Evolutionary conservation across 2,329 filamentous ascomycete genomes (phyloP).

Genomic region (Berkeleyomyces rouxiae): DNA sequence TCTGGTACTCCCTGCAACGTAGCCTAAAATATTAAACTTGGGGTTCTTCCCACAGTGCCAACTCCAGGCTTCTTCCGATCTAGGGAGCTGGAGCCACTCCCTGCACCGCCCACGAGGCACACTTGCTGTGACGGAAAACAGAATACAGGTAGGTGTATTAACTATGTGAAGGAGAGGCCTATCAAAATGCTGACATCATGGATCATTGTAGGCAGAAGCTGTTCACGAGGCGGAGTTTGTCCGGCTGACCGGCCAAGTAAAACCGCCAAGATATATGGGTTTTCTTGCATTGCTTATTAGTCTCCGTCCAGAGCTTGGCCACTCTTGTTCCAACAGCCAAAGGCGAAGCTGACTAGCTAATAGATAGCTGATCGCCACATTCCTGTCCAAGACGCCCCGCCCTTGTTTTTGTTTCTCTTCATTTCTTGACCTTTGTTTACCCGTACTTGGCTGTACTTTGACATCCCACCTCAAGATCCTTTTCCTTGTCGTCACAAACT

Average conservation of each 20-base stretch:
- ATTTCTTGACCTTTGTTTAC: neutral
- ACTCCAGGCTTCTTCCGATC: neutral
- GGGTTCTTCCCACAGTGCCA: neutral
- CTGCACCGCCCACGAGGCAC: conserved; percentile 6
- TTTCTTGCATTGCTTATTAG: neutral
- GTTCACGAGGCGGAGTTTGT: neutral
- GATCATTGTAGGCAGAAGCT: conserved; percentile 1
- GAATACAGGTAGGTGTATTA: neutral
- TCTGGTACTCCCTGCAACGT: neutral
- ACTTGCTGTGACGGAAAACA: neutral
- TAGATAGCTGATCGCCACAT: neutral
- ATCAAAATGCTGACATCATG: neutral
- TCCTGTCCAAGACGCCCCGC: neutral
- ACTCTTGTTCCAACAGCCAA: neutral
- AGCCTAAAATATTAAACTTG: neutral
- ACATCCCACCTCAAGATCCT: neutral
- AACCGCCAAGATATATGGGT: neutral
- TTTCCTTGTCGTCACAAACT: neutral
- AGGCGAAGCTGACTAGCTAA: neutral
- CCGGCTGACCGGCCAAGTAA: neutral
- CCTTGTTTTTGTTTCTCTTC: neutral
- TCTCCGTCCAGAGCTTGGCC: neutral
- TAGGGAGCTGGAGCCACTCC: neutral
- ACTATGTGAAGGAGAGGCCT: neutral
- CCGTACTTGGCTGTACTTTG: neutral